phyloP scores from a whole-genome alignment of 2,329 filamentous ascomycete species.

The Tolypocladium sp. region DNA sequence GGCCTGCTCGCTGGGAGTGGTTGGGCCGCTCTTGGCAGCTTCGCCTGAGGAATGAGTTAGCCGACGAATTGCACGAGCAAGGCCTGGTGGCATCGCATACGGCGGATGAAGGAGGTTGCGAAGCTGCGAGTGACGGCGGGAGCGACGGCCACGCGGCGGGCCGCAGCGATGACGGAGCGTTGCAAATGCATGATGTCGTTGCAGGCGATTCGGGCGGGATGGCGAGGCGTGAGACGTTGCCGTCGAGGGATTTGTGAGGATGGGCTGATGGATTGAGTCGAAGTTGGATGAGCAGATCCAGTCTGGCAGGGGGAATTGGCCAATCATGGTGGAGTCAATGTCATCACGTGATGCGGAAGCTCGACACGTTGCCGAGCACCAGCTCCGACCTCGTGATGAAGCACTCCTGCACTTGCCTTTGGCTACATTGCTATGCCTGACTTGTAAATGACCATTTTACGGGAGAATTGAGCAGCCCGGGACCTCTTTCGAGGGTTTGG shows the following conservation, averaged over 20 bases:
- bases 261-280: conserved; percentile 33
- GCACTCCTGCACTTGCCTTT: neutral
- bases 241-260: conserved; percentile 33
- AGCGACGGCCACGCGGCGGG: conserved; percentile 46
- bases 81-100: conserved; percentile 29
- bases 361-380: conserved; percentile 2
- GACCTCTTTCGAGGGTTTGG: neutral
- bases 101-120: conserved; percentile 49
- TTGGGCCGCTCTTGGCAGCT: conserved; percentile 22
- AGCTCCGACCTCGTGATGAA: neutral
- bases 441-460: neutral
- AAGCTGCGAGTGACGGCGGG: conserved; percentile 50
- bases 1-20: conserved; percentile 25
- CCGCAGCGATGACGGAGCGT: conserved; percentile 51
- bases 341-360: conserved; percentile 21
- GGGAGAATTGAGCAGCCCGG: neutral
- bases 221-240: conserved; percentile 3
- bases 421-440: neutral
- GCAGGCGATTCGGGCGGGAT: conserved; percentile 5
- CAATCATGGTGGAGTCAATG: conserved; percentile 18
- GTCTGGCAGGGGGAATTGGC: conserved; percentile 21
- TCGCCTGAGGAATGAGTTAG: conserved; percentile 19
- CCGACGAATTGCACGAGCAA: conserved; percentile 3
- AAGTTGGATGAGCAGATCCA: conserved; percentile 21
- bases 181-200: conserved; percentile 50